Evolutionary conservation across 257 asterid species (phyloP).

Genomic region (Datura wrightii): DNA sequence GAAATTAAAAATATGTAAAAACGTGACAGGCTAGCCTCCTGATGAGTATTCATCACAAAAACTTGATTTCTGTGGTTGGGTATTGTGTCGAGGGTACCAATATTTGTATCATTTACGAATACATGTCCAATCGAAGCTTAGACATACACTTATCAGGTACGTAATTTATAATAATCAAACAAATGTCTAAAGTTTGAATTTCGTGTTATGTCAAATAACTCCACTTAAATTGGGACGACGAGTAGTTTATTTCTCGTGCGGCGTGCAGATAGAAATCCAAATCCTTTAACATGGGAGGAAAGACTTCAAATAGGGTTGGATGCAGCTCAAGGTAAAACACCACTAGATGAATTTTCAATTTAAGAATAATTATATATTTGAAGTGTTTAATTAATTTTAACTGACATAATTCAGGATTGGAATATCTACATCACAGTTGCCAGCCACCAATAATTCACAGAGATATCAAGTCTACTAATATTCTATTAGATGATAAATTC

Average conservation of each 20-base stretch:
- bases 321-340: slow-evolving; percentile 30
- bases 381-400: not conserved
- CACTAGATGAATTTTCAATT: not conserved
- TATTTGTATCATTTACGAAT: slow-evolving; percentile 31
- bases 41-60: slow-evolving; percentile 32
- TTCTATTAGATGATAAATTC: slow-evolving; percentile 40
- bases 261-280: slow-evolving; percentile 30
- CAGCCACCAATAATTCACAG: slow-evolving; percentile 50
- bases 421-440: slow-evolving; percentile 55
- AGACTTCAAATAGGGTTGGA: slow-evolving; percentile 48
- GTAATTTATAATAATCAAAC: not conserved
- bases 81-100: slow-evolving; percentile 35
- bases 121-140: slow-evolving; percentile 35
- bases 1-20: not conserved
- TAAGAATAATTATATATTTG: not conserved
- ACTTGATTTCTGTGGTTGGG: slow-evolving; percentile 35
- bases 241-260: not conserved
- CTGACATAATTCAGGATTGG: slow-evolving; percentile 43
- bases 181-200: not conserved
- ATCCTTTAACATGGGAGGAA: slow-evolving; percentile 46
- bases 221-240: too few species aligned
- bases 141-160: slow-evolving; percentile 35
- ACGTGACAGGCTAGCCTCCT: slow-evolving; percentile 28
- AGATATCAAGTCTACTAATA: slow-evolving; percentile 51
- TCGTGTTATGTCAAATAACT: not conserved